Evolutionary conservation across 768 basidiomycete genomes (phyloP).

Genomic region (Leccinum subtestaceum): DNA sequence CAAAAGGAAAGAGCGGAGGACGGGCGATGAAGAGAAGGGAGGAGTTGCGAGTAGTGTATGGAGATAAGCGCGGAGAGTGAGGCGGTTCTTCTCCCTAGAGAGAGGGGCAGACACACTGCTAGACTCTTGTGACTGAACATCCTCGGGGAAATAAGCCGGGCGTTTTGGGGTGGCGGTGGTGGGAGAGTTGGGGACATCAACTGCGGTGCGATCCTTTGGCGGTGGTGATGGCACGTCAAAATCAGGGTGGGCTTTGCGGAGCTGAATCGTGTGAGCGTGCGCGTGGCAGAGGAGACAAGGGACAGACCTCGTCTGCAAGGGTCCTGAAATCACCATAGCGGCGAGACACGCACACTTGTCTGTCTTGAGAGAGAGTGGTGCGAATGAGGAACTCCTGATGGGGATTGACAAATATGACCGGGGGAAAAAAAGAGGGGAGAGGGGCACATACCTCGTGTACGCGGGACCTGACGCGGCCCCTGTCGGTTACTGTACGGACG

Average conservation of each 20-base stretch:
- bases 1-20: conserved; percentile 82
- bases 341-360: conserved; percentile 85
- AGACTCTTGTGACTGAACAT: conserved; percentile 66
- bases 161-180: conserved; percentile 2
- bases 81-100: conserved; percentile 89
- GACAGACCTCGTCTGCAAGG: conserved; percentile 73
- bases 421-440: not conserved
- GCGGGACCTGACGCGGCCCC: conserved; percentile 80
- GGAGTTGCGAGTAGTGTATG: conserved; percentile 70
- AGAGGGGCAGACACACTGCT: conserved; percentile 41
- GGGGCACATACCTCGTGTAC: conserved; percentile 74
- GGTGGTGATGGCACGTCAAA: conserved; percentile 82
- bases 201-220: conserved; percentile 79
- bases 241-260: conserved; percentile 83
- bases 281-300: not conserved
- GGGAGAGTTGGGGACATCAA: conserved; percentile 41
- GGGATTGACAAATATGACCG: conserved; percentile 2
- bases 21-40: conserved; percentile 78
- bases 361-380: conserved; percentile 67
- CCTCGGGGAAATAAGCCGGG: not conserved
- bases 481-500: conserved; percentile 79
- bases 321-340: conserved; percentile 95
- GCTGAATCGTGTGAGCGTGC: conserved; percentile 43
- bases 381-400: conserved; percentile 91
- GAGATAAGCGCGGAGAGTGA: conserved; percentile 93